Conservation (phyloP, 495 filamentous ascomycete genomes). For the Aspergillus diversus region DNA sequence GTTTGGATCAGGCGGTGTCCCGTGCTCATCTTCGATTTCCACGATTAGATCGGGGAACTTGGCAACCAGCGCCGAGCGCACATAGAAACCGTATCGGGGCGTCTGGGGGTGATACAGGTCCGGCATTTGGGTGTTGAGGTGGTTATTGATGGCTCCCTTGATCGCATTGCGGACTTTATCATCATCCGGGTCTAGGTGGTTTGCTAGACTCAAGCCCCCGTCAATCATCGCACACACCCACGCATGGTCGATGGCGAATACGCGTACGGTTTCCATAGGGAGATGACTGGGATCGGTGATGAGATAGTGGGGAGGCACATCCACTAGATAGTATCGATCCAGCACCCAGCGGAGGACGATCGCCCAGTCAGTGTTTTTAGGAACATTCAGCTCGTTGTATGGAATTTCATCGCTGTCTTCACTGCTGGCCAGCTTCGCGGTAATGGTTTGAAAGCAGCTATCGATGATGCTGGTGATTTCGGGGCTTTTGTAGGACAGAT, state of each 20-base stretch:
- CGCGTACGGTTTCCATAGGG: slow-evolving; percentile 45
- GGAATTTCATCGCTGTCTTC: neutral
- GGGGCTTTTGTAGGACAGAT: slow-evolving; percentile 4
- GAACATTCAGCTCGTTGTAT: slow-evolving; percentile 39
- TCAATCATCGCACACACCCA: slow-evolving; percentile 53
- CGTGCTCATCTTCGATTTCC: slow-evolving; percentile 3
- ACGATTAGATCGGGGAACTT: slow-evolving; percentile 18
- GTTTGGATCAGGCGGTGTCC: slow-evolving; percentile 1
- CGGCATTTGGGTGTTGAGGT: slow-evolving; percentile 20
- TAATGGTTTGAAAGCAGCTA: neutral
- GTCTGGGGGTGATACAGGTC: slow-evolving; percentile 14
- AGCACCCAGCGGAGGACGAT: slow-evolving; percentile 40
- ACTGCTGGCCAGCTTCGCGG: neutral
- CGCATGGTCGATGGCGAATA: slow-evolving; percentile 49
- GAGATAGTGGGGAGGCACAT: slow-evolving; percentile 45
- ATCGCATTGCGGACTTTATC: slow-evolving; percentile 36
- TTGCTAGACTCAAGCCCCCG: slow-evolving; percentile 48
- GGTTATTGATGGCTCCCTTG: slow-evolving; percentile 37
- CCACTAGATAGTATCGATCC: slow-evolving; percentile 38
- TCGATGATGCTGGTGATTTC: neutral
- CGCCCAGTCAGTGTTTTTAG: slow-evolving; percentile 36
- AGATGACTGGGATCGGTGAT: slow-evolving; percentile 44
- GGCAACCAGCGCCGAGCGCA: slow-evolving; percentile 15
- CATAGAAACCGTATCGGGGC: slow-evolving; percentile 16
- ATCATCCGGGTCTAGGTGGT: slow-evolving; percentile 33